Evolutionary conservation across 2,329 filamentous ascomycete species (phyloP), one percentile per base, ranked within the genome.

Genomic region (Cytospora paraplurivora): DNA sequence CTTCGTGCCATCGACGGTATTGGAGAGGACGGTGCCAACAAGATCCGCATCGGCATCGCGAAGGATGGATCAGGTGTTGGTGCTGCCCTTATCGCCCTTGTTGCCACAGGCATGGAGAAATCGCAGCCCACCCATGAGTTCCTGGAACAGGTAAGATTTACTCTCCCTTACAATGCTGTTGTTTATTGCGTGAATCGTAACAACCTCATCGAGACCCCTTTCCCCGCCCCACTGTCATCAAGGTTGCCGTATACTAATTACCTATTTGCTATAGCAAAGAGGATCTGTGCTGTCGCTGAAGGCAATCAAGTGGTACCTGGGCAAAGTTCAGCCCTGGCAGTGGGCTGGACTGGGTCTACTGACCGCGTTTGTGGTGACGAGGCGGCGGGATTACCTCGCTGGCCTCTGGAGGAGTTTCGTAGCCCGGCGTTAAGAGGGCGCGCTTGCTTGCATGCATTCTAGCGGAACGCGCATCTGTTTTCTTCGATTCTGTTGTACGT

Each of bases 21-120:
- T 70, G 94, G 94, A 5, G 78, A 82, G 53, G 80, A 84, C 63
- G 93, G 93, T 12, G 93, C 96, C 68, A 89, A 91, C 78, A 91
- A 88, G 77, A 91, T 99, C 68, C 85, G 92, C 63, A 97, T 99
- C 72, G 95, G 94, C 27, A 95, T 98, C 72, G 95, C 95, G 67
- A 97, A 97, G 82, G 95, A 99, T 74, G 95, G 95, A 55, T 95
- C 91, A 68, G 95, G 92, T 67, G 91, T 97, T n/a, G 95, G 95
- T 59, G 95, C 95, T 3, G 95, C 95, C 49, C 79, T 99, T 70
- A 98, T 98, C 77, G 95, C 95, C 58, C 84, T 97, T 57, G 91
- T 97, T 34, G 94, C 94, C 1, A 90, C 90, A 1, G 80, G 83
- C 72, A 86, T 83, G 79, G 83, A 87, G 76, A 82, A 83, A 76